Evolutionary conservation across 1,284 basidiomycete genomes (phyloP).

Genomic region (Blastosporella zonata): DNA sequence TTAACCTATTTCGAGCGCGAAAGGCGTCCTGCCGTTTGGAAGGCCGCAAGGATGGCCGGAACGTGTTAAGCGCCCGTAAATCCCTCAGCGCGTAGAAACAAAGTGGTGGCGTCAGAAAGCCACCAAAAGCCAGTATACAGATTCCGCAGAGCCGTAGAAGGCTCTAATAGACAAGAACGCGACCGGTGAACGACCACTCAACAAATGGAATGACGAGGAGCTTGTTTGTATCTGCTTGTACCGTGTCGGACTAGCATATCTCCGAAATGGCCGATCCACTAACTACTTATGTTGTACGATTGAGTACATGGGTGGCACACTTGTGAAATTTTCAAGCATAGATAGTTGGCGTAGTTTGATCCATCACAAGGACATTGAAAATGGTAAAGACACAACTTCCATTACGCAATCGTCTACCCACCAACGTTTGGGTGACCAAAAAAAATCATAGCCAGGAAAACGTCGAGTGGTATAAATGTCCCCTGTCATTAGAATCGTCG

Average conservation of each 20-base stretch:
- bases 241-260: neutral
- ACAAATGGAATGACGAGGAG: constrained; percentile 13
- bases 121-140: neutral
- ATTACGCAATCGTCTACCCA: too few relatives aligned
- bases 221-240: constrained; percentile 13
- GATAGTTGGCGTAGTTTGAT: too few relatives aligned
- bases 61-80: constrained; percentile 9
- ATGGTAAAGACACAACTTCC: too few relatives aligned
- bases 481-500: too few relatives aligned
- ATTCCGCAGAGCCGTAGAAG: neutral
- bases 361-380: too few relatives aligned
- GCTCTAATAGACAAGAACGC: constrained; percentile 1
- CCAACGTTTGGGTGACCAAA: too few relatives aligned
- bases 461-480: too few relatives aligned
- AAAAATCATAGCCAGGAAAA: too few relatives aligned
- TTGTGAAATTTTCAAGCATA: too few relatives aligned
- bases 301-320: too few relatives aligned
- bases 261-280: constrained; percentile 9
- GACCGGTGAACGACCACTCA: constrained; percentile 2
- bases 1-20: neutral
- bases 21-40: constrained; percentile 1
- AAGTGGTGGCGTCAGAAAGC: neutral
- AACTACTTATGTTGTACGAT: too few relatives aligned
- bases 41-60: neutral
- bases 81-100: constrained; percentile 2